Evolutionary conservation across 177 flowering plant species (phyloP), one percentile per base, ranked within the genome.

Genomic region (Vitis hybrid): DNA sequence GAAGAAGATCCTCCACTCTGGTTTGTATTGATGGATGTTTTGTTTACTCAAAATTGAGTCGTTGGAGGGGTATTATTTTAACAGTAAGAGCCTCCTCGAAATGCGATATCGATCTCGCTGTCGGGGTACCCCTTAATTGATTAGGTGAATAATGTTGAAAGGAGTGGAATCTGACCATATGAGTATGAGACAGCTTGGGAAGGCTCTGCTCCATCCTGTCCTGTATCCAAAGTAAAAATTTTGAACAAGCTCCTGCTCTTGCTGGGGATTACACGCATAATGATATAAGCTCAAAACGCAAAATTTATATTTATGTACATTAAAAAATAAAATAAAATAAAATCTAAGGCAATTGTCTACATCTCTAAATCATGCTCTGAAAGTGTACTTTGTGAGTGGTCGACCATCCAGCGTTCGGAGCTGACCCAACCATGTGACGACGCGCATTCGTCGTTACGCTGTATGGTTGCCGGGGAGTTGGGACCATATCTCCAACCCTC

Each of bases 61-160:
- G 46, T 35, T 35, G 46, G 6, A 35, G 46, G 46, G 46, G 46
- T 35, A n/a, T 32, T 52, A 70, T 6, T 32, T 53, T 27, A 64
- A 61, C 48, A 48, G 9, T 4, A 17, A 12, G 21, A 15, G 2
- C 73, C 20, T 52, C 76, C 79, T 78, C 74, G 79, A 76, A 78
- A 75, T 69, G 69, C 72, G 76, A 82, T 65, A 79, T 67, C 69
- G 79, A 82, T 79, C 60, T 70, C 64, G 79, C 62, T 82, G 84
- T 79, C 77, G 74, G 80, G 68, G 21, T 1, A 35, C n/a, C 30
- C 62, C 30, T 48, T 59, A 9, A 9, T 74, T 63, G 73, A 71
- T 70, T 78, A 67, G 79, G 81, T 71, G 53, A 77, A 76, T 74
- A 74, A 79, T 76, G 64, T 69, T 64, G 82, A 81, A 71, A 63